phyloP scores from a whole-genome alignment of 257 asterid species.

The Rehmannia glutinosa region DNA sequence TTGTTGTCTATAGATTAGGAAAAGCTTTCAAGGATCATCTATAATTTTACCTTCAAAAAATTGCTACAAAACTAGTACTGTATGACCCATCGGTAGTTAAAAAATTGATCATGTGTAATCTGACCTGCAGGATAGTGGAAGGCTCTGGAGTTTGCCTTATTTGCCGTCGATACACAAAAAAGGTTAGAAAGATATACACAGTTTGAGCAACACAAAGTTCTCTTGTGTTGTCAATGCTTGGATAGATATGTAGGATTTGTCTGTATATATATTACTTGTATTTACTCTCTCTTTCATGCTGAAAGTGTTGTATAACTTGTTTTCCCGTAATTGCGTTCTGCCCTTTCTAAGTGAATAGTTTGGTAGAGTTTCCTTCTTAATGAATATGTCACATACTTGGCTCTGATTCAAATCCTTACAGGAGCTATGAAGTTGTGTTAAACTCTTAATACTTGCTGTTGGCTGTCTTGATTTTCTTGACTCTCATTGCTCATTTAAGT shows the following conservation, averaged over 20 bases:
- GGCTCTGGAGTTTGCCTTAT: conserved; percentile 71
- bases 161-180: conserved; percentile 66
- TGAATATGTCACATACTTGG: too few relatives aligned
- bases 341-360: too few relatives aligned
- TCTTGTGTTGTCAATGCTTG: not conserved
- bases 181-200: conserved; percentile 71
- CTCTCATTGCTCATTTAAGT: not conserved
- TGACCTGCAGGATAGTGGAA: conserved; percentile 59
- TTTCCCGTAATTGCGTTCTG: not conserved
- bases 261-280: too few relatives aligned
- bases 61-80: not conserved
- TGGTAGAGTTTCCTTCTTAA: too few relatives aligned
- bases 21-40: not conserved
- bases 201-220: conserved; percentile 40
- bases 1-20: not conserved
- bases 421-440: too few relatives aligned
- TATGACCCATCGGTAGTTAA: not conserved
- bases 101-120: not conserved
- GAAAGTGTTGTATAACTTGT: too few relatives aligned
- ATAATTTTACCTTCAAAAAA: not conserved
- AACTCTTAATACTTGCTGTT: too few relatives aligned
- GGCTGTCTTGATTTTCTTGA: too few relatives aligned
- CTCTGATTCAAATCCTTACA: too few relatives aligned
- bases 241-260: not conserved
- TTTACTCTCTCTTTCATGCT: too few relatives aligned